Base-by-base conservation (phyloP, 192 early-diverging fungal species). In the Coemansia sp. region DNA sequence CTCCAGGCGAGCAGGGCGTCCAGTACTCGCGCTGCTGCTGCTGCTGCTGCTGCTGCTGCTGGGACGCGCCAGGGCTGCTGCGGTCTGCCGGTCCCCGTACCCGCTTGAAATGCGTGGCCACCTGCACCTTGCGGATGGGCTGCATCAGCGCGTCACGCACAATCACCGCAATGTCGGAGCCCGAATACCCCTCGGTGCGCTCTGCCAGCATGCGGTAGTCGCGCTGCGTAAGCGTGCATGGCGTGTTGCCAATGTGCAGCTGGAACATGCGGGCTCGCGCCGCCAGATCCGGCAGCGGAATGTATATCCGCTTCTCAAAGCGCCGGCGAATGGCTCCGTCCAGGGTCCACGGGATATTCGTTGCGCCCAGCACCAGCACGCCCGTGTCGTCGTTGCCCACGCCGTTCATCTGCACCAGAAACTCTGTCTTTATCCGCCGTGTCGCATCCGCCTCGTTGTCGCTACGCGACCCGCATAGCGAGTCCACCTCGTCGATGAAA, bases 401-500 rank as follows among this genome's bases (percentile, higher is more conserved):
- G 54, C 96, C 96, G 53, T 98, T 93, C 96, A 98, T 98, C 69
- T 97, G 96, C 46, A 98, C 94, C 6, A 98, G 80, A 44, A 98
- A 92, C 79, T 98, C 96, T 0, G 96, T 98, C 72, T 97, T 98
- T 77, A 98, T 95, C 46, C 96, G 81, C 49, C 94, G 80, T 41
- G 87, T 88, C 13, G 96, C 94, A 66, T 98, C 96, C 11, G 84
- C 87, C 72, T 97, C 94, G n/a, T 95, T 95, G 46, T 97, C 95
- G n/a, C 95, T 95, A 38, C 94, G 85, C 21, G 87, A 78, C 20
- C 94, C 93, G 70, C 93, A 94, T 37, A 99, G 81, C 8, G 95
- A 97, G 78, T 99, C 96, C 5, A 99, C 90, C 67, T 97, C 95
- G 81, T 99, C 96, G 66, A 99, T 94, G 61, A 99, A 99, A 39